Base-by-base conservation (phyloP, 83 land plant genomes). In the Picea abies region DNA sequence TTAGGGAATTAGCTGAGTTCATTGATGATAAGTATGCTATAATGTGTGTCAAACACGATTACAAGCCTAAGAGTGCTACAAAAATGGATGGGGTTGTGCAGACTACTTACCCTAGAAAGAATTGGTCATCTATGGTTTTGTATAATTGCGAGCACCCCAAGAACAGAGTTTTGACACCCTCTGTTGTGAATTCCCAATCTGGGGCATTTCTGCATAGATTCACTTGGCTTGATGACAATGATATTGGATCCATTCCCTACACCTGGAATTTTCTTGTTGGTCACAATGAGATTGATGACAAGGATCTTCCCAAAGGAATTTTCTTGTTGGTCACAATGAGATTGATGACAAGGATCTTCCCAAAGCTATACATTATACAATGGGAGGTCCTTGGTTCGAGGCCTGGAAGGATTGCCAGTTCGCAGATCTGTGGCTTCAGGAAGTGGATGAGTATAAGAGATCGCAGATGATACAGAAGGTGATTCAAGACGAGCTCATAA, bases 301-400 rank as follows among this genome's bases (percentile, higher is more conserved):
- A n/a, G n/a, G n/a, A n/a, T n/a, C n/a, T n/a, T n/a, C n/a, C n/a
- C n/a, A n/a, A n/a, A n/a, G 95, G 97, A 95, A 95, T 81, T 94
- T 91, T 71, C 87, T 94, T 8, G 95, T 90, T 8, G 95, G 95
- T 52, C 97, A 94, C 69, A 93, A 95, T 78, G 76, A 84, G 64
- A 78, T 84, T 29, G 91, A 83, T 17, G 84, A 89, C 85, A 69
- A 60, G 17, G 81, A 3, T 68, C 44, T 83, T 10, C 97, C 97
- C 0, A 95, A 87, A 83, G 97, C 97, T 0, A 93, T 95, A 37
- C 95, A 93, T 79, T 95, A 93, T 79, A 95, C 97, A 0, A 80
- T 85, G 26, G 97, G 97, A 8, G 97, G 97, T 9, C 97, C 97
- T 1, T 95, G 97, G 97, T 95, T 95, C 63, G 95, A 95, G 26